Evolutionary conservation across 306 rosid species (phyloP).

Genomic region (Hylodesmum podocarpum): DNA sequence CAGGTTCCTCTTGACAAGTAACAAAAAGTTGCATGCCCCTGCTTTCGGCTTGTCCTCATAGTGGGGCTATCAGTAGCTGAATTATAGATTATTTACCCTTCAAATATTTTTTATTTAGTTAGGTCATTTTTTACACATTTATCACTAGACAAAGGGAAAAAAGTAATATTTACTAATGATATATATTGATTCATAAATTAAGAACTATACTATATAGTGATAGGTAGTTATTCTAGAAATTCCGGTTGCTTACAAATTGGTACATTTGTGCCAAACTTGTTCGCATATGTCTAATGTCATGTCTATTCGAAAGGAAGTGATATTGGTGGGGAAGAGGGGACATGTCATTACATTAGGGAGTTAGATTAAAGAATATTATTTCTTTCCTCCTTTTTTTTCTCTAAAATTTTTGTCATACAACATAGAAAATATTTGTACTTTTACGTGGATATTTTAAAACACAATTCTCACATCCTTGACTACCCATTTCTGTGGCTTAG

Average conservation of each 20-base stretch:
- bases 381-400: not conserved
- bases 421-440: not conserved
- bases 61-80: not conserved
- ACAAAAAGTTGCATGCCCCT: not conserved
- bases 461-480: not conserved
- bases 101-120: not conserved
- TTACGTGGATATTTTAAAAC: not conserved
- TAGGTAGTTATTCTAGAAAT: constrained; percentile 10
- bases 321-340: constrained; percentile 42
- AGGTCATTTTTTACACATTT: not conserved
- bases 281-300: constrained; percentile 17
- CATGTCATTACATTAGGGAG: constrained; percentile 36
- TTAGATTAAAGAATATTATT: not conserved
- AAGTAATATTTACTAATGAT: not conserved
- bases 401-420: not conserved
- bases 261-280: constrained; percentile 41
- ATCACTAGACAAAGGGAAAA: not conserved
- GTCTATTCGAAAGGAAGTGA: constrained; percentile 28
- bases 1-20: not conserved
- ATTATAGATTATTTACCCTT: not conserved
- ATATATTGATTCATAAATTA: not conserved
- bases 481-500: not conserved
- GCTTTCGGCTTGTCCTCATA: not conserved
- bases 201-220: constrained; percentile 13
- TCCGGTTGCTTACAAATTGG: constrained; percentile 28